These are phyloP conservation scores for Psidium guajava DNA, from an alignment of 345 rosid genomes.

Conservation along the genomic window DNA sequence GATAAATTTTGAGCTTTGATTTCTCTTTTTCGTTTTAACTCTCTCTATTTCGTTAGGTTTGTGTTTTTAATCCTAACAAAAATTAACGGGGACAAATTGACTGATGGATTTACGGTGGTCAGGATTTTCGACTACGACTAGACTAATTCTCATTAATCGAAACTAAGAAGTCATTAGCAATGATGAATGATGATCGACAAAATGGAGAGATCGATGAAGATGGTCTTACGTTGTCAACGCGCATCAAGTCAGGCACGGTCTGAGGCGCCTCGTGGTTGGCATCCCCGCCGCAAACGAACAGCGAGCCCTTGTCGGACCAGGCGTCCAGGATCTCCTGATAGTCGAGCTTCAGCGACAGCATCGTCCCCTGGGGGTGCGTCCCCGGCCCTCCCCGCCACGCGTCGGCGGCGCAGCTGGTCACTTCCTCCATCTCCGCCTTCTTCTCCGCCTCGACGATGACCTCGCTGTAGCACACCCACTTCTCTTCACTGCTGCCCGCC, in stretches of 20 bases:
- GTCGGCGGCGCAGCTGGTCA: conserved; percentile 19
- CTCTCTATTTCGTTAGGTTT: no score
- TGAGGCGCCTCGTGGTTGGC: conserved; percentile 24
- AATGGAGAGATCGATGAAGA: background rate
- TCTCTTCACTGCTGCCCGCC: conserved; percentile 53
- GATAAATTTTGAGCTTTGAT: no score
- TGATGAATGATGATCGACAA: background rate
- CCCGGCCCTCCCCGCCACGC: conserved; percentile 5
- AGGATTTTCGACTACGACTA: background rate
- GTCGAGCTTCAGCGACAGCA: conserved; percentile 71
- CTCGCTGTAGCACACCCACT: conserved; percentile 80
- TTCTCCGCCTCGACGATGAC: conserved; percentile 63
- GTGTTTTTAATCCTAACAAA: no score
- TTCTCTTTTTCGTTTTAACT: no score
- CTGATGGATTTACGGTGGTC: background rate
- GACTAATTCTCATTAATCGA: background rate
- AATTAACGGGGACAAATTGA: background rate
- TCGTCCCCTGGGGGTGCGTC: background rate
- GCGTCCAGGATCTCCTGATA: conserved; percentile 68
- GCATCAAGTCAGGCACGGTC: conserved; percentile 56
- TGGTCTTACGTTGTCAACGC: conserved; percentile 27
- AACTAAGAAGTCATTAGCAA: background rate
- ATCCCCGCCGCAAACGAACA: conserved; percentile 30
- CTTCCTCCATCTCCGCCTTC: conserved; percentile 50
- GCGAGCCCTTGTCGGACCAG: conserved; percentile 79